These are phyloP conservation scores for Aristolochia contorta DNA, from an alignment of 164 flowering plant species.

Conservation along the genomic window DNA sequence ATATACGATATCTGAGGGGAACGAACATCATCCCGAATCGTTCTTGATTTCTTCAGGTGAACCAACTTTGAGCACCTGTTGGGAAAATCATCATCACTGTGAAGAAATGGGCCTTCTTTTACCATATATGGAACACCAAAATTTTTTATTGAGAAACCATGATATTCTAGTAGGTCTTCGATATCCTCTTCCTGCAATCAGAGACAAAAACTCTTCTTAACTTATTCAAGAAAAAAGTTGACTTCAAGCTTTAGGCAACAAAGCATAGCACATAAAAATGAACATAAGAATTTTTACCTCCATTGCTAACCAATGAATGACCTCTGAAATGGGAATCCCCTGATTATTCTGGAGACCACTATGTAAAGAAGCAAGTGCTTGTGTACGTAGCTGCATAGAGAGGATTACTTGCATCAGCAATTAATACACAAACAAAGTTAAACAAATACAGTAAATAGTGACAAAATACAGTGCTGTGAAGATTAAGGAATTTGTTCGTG, in stretches of 20 bases:
- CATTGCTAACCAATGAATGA: conserved; percentile 76
- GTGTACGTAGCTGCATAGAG: conserved; percentile 71
- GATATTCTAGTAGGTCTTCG: conserved; percentile 58
- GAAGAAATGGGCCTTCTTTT: conserved; percentile 75
- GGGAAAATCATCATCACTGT: conserved; percentile 51
- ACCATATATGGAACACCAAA: conserved; percentile 89
- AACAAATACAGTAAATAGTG: neutral
- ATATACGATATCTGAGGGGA: conserved; percentile 12
- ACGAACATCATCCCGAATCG: conserved; percentile 54
- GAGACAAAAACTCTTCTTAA: conserved; percentile 1
- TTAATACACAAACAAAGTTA: too few relatives aligned
- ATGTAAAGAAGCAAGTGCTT: conserved; percentile 94
- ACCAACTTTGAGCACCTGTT: conserved; percentile 77
- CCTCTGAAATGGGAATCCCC: conserved; percentile 72
- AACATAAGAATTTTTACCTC: conserved; percentile 43
- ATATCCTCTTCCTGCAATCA: conserved; percentile 66
- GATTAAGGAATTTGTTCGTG: too few relatives aligned
- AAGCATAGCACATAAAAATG: neutral
- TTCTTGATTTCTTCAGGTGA: conserved; percentile 54
- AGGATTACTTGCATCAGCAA: conserved; percentile 5
- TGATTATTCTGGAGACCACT: conserved; percentile 75
- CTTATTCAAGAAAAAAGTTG: neutral
- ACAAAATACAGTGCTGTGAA: too few relatives aligned
- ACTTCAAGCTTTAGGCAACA: neutral
- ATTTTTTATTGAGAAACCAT: conserved; percentile 71